A percentile compares a stretch with the other conserved stretches of the same genome.
Evolutionary conservation across 2,329 filamentous ascomycete genomes (phyloP).

Genomic region (Diaporthe capsici): DNA sequence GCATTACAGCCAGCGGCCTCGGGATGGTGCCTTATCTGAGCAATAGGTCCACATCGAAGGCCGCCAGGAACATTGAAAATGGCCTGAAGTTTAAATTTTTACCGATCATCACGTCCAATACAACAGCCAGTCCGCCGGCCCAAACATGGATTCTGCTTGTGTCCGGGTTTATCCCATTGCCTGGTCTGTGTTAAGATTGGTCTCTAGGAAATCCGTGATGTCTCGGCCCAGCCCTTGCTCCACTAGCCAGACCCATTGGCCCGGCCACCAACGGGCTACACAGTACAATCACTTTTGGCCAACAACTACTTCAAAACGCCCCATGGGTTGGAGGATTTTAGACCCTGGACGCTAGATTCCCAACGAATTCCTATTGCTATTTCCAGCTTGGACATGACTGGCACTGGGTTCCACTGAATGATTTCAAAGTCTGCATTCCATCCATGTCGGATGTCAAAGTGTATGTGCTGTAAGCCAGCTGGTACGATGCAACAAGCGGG

Average conservation of each 20-base stretch:
- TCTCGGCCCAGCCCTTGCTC: background rate
- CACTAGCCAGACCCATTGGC: background rate
- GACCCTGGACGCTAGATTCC: background rate
- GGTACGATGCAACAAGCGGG: background rate
- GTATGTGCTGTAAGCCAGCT: background rate
- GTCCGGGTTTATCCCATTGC: background rate
- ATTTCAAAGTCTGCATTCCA: background rate
- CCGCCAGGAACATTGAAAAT: background rate
- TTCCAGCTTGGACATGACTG: background rate
- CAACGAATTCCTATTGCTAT: background rate
- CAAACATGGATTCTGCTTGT: background rate
- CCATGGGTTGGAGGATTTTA: background rate
- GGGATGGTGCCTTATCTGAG: background rate
- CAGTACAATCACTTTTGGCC: background rate
- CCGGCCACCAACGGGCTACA: background rate
- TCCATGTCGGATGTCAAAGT: background rate
- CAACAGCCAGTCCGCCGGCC: background rate
- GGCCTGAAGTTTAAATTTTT: background rate
- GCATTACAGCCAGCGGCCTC: too few species aligned
- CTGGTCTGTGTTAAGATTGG: background rate
- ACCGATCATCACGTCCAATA: too few species aligned
- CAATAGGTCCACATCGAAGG: background rate
- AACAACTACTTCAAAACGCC: background rate
- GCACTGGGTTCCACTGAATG: background rate
- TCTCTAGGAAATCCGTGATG: background rate